These are phyloP conservation scores for Tuber calosporum DNA, from an alignment of 495 filamentous ascomycete genomes.

Conservation along the genomic window DNA sequence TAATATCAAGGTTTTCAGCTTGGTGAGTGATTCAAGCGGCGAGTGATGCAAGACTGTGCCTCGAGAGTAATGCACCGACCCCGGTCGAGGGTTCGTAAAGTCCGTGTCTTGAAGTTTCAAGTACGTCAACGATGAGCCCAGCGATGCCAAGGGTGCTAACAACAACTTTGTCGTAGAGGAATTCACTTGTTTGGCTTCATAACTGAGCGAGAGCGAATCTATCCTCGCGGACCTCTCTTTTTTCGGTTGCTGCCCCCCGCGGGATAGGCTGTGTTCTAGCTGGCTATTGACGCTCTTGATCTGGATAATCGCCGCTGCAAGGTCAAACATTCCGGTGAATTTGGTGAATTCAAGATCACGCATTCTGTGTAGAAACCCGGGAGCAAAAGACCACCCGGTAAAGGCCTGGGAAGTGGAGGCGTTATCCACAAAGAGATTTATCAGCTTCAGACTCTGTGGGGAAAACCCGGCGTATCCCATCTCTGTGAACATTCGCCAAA, in stretches of 20 bases:
- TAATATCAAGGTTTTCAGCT: conserved; percentile 28
- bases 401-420: conserved; percentile 22
- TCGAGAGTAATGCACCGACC: conserved; percentile 23
- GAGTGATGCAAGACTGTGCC: conserved; percentile 26
- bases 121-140: conserved; percentile 26
- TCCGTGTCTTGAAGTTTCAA: conserved; percentile 34
- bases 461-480: conserved; percentile 37
- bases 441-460: conserved; percentile 27
- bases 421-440: conserved; percentile 31
- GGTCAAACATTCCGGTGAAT: conserved; percentile 25
- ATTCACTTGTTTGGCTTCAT: conserved; percentile 28
- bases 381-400: conserved; percentile 25
- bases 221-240: conserved; percentile 12
- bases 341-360: conserved; percentile 21
- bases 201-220: conserved; percentile 29
- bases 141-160: conserved; percentile 21
- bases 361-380: conserved; percentile 28
- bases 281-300: conserved; percentile 18
- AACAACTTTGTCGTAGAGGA: background rate
- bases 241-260: conserved; percentile 7
- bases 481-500: conserved; percentile 33
- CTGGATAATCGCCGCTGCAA: conserved; percentile 24
- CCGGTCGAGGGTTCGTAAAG: conserved; percentile 20
- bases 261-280: conserved; percentile 24
- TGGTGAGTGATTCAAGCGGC: conserved; percentile 31